phyloP scores from a whole-genome alignment of 192 early-diverging fungal species.

The Martensiomyces pterosporus region DNA sequence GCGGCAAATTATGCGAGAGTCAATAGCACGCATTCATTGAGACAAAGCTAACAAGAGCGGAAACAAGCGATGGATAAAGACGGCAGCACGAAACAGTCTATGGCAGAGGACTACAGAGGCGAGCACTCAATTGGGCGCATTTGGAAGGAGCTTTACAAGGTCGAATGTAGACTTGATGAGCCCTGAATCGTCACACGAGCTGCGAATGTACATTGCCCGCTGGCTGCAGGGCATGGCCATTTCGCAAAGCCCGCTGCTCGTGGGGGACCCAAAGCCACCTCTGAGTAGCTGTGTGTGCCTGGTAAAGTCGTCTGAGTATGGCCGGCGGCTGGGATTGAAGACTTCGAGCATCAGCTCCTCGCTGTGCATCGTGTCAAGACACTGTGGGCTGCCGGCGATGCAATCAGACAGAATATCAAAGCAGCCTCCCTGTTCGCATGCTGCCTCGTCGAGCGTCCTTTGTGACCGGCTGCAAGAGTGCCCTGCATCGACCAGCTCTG shows the following conservation, averaged over 20 bases:
- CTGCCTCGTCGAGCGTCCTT: too few species aligned
- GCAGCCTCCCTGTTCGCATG: too few species aligned
- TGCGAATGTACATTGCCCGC: constrained; percentile 42
- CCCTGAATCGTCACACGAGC: constrained; percentile 35
- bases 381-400: too few species aligned
- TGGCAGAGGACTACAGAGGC: not conserved
- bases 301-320: not conserved
- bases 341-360: not conserved
- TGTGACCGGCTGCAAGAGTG: too few species aligned
- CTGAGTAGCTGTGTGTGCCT: not conserved
- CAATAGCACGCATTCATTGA: not conserved
- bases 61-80: not conserved
- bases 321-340: not conserved
- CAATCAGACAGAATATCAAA: too few species aligned
- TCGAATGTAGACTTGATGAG: constrained; percentile 46
- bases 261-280: constrained; percentile 3
- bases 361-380: too few species aligned
- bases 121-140: constrained; percentile 21
- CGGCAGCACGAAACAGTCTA: not conserved
- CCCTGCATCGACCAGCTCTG: too few species aligned
- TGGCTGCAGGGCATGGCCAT: constrained; percentile 10
- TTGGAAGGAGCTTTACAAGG: constrained; percentile 42
- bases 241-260: not conserved
- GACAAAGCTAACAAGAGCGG: too few species aligned
- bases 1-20: too few species aligned